Evolutionary conservation across 2,329 filamentous ascomycete genomes (phyloP).

Genomic region (Fusarium kyushuense): DNA sequence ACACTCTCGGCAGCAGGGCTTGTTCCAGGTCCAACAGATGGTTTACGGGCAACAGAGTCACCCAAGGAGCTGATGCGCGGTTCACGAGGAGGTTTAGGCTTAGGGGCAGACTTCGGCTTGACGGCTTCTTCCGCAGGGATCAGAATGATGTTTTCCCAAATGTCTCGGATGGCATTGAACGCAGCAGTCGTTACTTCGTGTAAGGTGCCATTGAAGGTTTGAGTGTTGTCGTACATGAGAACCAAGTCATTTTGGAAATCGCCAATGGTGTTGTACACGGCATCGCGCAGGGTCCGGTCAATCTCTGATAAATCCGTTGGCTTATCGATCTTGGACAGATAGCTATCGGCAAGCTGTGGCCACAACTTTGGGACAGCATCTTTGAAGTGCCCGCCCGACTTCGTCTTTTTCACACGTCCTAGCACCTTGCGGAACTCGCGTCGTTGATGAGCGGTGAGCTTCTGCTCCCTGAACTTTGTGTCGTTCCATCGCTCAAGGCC

Average conservation of each 20-base stretch:
- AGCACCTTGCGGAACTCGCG: slow-evolving; percentile 74
- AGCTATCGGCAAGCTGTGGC: slow-evolving; percentile 80
- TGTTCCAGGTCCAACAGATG: slow-evolving; percentile 48
- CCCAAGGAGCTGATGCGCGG: slow-evolving; percentile 47
- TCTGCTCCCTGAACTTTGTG: slow-evolving; percentile 57
- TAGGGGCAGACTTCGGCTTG: slow-evolving; percentile 65
- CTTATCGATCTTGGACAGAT: slow-evolving; percentile 73
- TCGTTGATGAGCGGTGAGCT: slow-evolving; percentile 70
- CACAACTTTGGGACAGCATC: slow-evolving; percentile 82
- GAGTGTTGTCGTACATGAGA: slow-evolving; percentile 82
- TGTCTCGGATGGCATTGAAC: slow-evolving; percentile 66
- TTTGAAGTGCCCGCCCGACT: slow-evolving; percentile 80
- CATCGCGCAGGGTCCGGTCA: slow-evolving; percentile 80
- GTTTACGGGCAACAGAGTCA: slow-evolving; percentile 47
- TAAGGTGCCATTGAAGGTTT: slow-evolving; percentile 82
- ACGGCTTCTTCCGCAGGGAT: slow-evolving; percentile 66
- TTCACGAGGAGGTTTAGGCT: slow-evolving; percentile 55
- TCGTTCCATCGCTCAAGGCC: slow-evolving; percentile 58
- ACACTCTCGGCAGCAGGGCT: slow-evolving; percentile 47
- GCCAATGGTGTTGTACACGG: slow-evolving; percentile 75
- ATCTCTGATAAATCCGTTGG: slow-evolving; percentile 90
- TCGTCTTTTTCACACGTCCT: slow-evolving; percentile 86
- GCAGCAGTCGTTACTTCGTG: slow-evolving; percentile 77
- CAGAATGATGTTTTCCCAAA: slow-evolving; percentile 61
- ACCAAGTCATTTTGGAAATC: slow-evolving; percentile 80